A percentile compares a stretch with the other conserved stretches of the same genome.
phyloP scores from a whole-genome alignment of 768 basidiomycete genomes.

The Pholiota molesta region DNA sequence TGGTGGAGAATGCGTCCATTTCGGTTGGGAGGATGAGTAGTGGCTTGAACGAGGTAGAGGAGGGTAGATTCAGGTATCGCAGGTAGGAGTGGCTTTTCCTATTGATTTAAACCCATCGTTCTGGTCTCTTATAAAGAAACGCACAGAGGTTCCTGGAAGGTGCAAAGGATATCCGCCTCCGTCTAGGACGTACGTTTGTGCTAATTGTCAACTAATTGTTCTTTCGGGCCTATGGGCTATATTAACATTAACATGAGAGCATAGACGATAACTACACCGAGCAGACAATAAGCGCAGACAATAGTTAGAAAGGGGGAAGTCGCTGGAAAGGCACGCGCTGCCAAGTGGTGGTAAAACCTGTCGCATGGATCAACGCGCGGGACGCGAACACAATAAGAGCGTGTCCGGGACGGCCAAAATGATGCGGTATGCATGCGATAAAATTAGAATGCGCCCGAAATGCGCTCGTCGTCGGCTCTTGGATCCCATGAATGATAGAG shows the following conservation, averaged over 20 bases:
- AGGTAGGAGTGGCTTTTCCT: not conserved
- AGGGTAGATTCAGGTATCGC: conserved; percentile 7
- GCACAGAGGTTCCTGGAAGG: not conserved
- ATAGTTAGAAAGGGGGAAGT: not conserved
- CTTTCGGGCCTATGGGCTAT: not conserved
- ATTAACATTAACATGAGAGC: not conserved
- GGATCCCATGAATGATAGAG: too few relatives aligned
- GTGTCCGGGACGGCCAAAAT: conserved; percentile 1
- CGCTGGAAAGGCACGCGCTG: not conserved
- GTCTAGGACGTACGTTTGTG: not conserved
- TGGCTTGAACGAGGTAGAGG: not conserved
- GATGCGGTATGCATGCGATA: not conserved
- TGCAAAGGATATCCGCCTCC: not conserved
- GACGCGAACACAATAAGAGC: not conserved
- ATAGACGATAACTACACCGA: not conserved
- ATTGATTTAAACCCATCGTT: not conserved
- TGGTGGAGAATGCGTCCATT: conserved; percentile 31
- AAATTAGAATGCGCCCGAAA: not conserved
- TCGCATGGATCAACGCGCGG: not conserved
- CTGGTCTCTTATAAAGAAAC: not conserved
- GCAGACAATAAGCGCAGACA: not conserved
- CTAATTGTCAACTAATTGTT: not conserved
- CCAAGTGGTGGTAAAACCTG: not conserved
- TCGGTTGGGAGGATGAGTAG: conserved; percentile 6
- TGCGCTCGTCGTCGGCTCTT: too few relatives aligned